Evolutionary conservation across 2,329 filamentous ascomycete genomes (phyloP).

Genomic region (Tolypocladium album): DNA sequence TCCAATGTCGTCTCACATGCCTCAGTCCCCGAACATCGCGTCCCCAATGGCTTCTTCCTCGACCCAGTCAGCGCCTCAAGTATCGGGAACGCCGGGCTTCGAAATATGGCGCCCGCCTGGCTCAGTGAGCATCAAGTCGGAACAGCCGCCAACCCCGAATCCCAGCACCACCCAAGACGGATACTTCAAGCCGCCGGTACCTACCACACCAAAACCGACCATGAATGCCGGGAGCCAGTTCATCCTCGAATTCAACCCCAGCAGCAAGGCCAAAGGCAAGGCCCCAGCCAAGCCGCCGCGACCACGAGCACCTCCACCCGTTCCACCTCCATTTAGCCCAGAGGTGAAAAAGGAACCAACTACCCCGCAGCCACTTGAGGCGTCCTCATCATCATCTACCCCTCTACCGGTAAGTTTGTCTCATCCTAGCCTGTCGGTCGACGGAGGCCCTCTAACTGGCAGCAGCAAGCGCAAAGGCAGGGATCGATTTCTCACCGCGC

Average conservation of each 20-base stretch:
- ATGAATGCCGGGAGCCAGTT: conserved; percentile 23
- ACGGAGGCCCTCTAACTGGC: neutral
- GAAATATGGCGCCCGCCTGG: conserved; percentile 26
- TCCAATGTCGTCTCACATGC: conserved; percentile 9
- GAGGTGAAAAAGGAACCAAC: conserved; percentile 19
- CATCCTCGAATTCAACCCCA: conserved; percentile 23
- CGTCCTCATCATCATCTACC: conserved; percentile 11
- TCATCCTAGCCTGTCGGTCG: neutral
- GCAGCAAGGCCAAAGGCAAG: conserved; percentile 21
- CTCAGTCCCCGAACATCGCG: conserved; percentile 11
- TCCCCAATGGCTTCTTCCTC: conserved; percentile 10
- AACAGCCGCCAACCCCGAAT: conserved; percentile 12
- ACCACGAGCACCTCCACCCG: conserved; percentile 12
- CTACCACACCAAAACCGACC: conserved; percentile 26
- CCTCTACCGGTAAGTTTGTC: conserved; percentile 14
- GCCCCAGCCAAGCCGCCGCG: conserved; percentile 21
- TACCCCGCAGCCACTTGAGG: conserved; percentile 15
- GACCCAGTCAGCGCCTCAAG: conserved; percentile 7
- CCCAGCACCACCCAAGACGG: conserved; percentile 10
- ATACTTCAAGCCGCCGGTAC: conserved; percentile 27
- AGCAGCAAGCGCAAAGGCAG: conserved; percentile 15
- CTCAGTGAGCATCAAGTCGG: conserved; percentile 12
- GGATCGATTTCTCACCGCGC: conserved; percentile 17
- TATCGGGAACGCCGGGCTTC: conserved; percentile 24
- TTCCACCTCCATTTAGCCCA: conserved; percentile 12